Evolutionary conservation across 2,329 filamentous ascomycete genomes (phyloP), one percentile per base, ranked within the genome.

Genomic region (Colletotrichum costaricense): DNA sequence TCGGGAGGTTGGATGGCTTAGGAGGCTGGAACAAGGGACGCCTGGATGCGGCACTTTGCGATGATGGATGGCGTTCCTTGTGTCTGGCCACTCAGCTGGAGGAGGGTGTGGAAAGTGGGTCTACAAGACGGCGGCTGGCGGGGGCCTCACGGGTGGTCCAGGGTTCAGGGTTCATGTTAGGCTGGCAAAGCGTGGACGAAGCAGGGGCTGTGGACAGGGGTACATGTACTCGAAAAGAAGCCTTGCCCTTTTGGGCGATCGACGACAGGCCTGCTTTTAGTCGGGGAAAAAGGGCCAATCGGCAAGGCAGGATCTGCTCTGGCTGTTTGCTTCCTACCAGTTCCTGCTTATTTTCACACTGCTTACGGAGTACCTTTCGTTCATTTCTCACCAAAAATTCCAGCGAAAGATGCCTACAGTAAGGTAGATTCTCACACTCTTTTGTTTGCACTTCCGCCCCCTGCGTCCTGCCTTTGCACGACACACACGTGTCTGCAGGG

Each of bases 231-330:
- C 59, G 69, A 68, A 26, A 12, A 12, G 24, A 9, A 6, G n/a
- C 28, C 9, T 62, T 67, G 26, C 66, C 65, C 49, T 19, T 42
- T 5, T 69, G 30, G 46, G 54, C 54, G 70, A 73, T 73, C 70
- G 54, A 62, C 67, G 26, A 46, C 69, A 52, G 33, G 68, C 69
- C 55, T 35, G 11, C 9, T 46, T n/a, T 5, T 42, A 26, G 67
- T 64, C 59, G 69, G 66, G 54, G 54, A 33, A n/a, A 64, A 70
- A 64, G 55, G 24, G 5, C 70, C 70, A 70, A 73, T 73, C 67
- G 54, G 42, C 60, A 55, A 26, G 30, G 24, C 16, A 26, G 26
- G 42, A 60, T 22, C 26, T 56, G 9, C 19, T 26, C 69, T 64
- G 12, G 12, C 30, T 64, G 62, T 64, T 64, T 38, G 62, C 30